Percentiles rank a stretch among this genome's conserved stretches.
These are phyloP conservation scores for Linanthus parryae DNA, from an alignment of 148 eudicot genomes.

Conservation along the genomic window DNA sequence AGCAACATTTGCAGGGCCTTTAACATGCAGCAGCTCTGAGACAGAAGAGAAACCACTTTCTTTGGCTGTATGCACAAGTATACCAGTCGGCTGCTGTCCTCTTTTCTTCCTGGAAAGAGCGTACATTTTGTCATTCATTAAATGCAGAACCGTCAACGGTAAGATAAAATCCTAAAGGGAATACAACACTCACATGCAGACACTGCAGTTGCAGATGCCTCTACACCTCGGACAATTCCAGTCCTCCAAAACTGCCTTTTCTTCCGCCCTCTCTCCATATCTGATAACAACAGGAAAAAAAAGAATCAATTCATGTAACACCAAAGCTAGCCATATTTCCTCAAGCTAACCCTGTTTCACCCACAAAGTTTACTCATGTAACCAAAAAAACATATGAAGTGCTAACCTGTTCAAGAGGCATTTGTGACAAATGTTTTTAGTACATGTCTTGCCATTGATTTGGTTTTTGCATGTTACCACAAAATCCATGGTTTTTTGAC, in stretches of 20 bases:
- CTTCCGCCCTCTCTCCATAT: conserved; percentile 22
- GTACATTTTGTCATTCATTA: neutral
- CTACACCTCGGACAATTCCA: conserved; percentile 21
- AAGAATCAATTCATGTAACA: neutral
- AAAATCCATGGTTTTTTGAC: conserved; percentile 69
- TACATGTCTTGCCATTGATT: conserved; percentile 45
- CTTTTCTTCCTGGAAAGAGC: conserved; percentile 6
- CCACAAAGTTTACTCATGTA: neutral
- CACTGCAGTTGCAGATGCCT: conserved; percentile 22
- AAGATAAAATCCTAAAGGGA: neutral
- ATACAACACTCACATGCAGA: conserved; percentile 15
- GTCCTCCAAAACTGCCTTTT: conserved; percentile 7
- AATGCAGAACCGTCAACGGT: neutral
- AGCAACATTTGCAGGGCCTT: neutral
- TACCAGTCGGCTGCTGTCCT: conserved; percentile 7
- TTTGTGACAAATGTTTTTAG: conserved; percentile 53
- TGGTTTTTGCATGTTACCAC: conserved; percentile 59
- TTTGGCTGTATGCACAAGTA: neutral
- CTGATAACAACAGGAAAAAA: conserved; percentile 6
- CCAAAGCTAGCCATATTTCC: neutral
- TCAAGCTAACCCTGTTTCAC: neutral
- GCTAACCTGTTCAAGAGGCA: conserved; percentile 77
- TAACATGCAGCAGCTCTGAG: conserved; percentile 2
- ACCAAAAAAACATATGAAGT: neutral
- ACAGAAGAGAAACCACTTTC: conserved; percentile 5